These are phyloP conservation scores for Thalassiosira mediterranea DNA, from an alignment of 352 stramenopile species.

Conservation along the genomic window DNA sequence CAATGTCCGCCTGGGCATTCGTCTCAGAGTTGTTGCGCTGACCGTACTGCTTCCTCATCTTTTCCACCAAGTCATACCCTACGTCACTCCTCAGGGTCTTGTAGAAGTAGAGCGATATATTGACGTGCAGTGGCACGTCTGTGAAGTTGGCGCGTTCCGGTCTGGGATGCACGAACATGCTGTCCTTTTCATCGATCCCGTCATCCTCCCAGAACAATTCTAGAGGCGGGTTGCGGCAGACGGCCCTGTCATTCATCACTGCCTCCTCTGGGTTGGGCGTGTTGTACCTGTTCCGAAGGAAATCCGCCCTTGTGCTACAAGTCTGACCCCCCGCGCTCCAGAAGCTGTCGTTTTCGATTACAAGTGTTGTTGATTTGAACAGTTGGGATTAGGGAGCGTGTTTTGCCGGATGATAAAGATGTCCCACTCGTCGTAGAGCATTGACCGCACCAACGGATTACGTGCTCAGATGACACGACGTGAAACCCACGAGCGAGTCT, in stretches of 20 bases:
- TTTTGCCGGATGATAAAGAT: too few relatives aligned
- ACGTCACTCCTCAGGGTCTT: constrained; percentile 3
- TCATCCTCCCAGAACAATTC: not conserved
- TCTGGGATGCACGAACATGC: not conserved
- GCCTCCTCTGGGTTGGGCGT: not conserved
- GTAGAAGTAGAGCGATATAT: constrained; percentile 3
- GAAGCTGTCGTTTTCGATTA: too few relatives aligned
- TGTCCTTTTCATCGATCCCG: not conserved
- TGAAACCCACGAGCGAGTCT: too few relatives aligned
- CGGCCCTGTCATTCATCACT: not conserved
- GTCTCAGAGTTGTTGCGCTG: not conserved
- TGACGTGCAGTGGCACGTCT: not conserved
- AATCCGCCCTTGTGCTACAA: not conserved
- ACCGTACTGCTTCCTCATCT: constrained; percentile 3
- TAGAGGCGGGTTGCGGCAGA: not conserved
- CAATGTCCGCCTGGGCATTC: constrained; percentile 17
- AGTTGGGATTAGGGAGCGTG: too few relatives aligned
- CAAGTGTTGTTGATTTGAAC: too few relatives aligned
- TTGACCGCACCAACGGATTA: too few relatives aligned
- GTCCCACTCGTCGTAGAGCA: too few relatives aligned
- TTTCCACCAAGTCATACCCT: constrained; percentile 2
- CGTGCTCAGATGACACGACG: too few relatives aligned
- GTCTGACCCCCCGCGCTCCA: too few relatives aligned
- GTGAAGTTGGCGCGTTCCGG: not conserved
- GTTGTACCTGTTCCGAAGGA: not conserved